Conservation (phyloP, 148 eudicot genomes). For the Fagopyrum tataricum region DNA sequence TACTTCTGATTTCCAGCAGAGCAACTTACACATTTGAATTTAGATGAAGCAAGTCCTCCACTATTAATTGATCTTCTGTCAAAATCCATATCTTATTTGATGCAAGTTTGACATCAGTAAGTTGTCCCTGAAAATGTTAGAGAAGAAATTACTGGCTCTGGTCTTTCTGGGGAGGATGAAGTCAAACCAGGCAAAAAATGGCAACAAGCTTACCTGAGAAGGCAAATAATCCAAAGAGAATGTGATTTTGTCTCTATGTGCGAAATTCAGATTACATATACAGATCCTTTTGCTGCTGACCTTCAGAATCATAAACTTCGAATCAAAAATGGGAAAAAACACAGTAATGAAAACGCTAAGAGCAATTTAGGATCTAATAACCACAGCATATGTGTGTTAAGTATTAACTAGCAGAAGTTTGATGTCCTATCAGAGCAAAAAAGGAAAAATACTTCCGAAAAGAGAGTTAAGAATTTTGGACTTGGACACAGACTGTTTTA, state of each 20-base stretch:
- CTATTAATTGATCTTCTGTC: slow-evolving; percentile 61
- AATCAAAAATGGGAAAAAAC: not conserved
- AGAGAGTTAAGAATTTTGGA: not conserved
- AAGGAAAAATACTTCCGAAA: not conserved
- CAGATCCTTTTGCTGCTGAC: slow-evolving; percentile 38
- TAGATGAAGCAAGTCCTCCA: slow-evolving; percentile 34
- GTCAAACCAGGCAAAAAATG: slow-evolving; percentile 7
- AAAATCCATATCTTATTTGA: slow-evolving; percentile 71
- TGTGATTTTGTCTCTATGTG: slow-evolving; percentile 40
- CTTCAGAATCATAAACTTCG: slow-evolving; percentile 25
- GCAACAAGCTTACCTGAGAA: slow-evolving; percentile 44
- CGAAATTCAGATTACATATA: slow-evolving; percentile 33
- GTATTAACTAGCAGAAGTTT: not conserved
- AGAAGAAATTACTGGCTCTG: not conserved
- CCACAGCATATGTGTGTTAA: not conserved
- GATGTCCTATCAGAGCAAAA: not conserved
- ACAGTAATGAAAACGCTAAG: not conserved
- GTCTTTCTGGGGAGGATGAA: not conserved
- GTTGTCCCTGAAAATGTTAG: slow-evolving; percentile 36
- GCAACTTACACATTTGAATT: slow-evolving; percentile 42
- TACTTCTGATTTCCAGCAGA: not conserved
- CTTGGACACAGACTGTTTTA: not conserved
- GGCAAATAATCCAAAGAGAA: slow-evolving; percentile 42
- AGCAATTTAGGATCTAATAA: not conserved
- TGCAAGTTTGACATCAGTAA: slow-evolving; percentile 63